phyloP scores from a whole-genome alignment of 805 yeast genomes.

The Cyberlindnera euphorbiiphila region DNA sequence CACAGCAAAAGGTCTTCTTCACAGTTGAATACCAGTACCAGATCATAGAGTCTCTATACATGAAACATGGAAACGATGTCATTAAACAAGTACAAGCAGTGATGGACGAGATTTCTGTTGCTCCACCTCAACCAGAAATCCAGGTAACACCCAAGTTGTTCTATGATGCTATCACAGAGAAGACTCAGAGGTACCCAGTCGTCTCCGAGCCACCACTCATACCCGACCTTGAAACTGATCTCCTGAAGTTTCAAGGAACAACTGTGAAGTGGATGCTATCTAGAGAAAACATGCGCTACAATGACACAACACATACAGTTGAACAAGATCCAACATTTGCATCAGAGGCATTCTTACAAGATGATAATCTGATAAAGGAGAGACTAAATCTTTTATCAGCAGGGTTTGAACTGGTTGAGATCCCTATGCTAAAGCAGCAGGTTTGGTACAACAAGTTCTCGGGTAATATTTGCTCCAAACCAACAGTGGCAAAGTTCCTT shows the following conservation, averaged over 20 bases:
- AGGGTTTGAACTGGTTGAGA: constrained; percentile 45
- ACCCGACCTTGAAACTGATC: constrained; percentile 40
- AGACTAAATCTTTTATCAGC: constrained; percentile 41
- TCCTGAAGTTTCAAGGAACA: constrained; percentile 48
- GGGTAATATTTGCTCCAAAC: constrained; percentile 40
- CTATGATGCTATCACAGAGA: constrained; percentile 46
- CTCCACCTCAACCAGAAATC: constrained; percentile 2
- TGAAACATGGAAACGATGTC: constrained; percentile 5
- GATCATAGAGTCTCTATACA: constrained; percentile 12
- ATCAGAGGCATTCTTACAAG: constrained; percentile 2
- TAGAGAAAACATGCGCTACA: constrained; percentile 43
- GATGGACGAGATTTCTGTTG: constrained; percentile 1
- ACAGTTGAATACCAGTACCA: constrained; percentile 9
- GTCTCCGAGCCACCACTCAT: constrained; percentile 26
- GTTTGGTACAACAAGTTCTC: constrained; percentile 50
- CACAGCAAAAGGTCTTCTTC: neutral
- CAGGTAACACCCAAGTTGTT: constrained; percentile 36
- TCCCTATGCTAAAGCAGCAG: constrained; percentile 1
- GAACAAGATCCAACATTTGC: constrained; percentile 24
- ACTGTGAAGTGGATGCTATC: constrained; percentile 55
- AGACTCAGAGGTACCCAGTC: constrained; percentile 32
- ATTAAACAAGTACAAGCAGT: constrained; percentile 2
- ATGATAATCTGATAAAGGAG: constrained; percentile 26
- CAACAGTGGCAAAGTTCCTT: constrained; percentile 30
- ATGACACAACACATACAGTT: constrained; percentile 24